Evolutionary conservation across 306 rosid genomes (phyloP).

Genomic region (Amphicarpaea edgeworthii): DNA sequence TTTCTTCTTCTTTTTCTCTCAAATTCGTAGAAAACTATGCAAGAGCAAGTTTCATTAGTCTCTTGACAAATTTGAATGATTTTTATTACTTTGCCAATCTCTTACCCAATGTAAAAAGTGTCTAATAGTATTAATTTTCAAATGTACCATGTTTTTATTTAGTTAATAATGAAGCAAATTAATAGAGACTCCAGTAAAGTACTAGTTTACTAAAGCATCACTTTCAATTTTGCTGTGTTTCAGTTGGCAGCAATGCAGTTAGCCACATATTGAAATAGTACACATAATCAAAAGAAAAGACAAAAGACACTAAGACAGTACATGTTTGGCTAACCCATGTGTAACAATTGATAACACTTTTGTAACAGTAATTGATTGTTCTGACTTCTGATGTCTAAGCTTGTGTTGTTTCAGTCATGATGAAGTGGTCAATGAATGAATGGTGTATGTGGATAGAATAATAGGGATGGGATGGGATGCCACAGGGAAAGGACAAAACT

Average conservation of each 20-base stretch:
- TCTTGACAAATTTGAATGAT: neutral
- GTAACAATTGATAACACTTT: slow-evolving; percentile 37
- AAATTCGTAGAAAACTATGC: neutral
- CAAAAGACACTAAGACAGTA: slow-evolving; percentile 41
- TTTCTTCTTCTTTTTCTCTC: neutral
- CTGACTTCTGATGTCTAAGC: slow-evolving; percentile 40
- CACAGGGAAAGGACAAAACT: slow-evolving; percentile 39
- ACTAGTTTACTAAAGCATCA: neutral
- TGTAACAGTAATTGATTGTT: slow-evolving; percentile 38
- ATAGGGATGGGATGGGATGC: neutral
- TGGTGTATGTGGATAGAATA: slow-evolving; percentile 10
- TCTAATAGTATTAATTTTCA: neutral
- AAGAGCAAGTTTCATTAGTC: neutral
- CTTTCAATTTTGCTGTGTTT: slow-evolving; percentile 19
- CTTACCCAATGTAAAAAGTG: neutral
- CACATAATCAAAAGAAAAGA: slow-evolving; percentile 25
- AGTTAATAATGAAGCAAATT: neutral
- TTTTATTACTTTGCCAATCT: neutral
- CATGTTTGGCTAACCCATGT: slow-evolving; percentile 37
- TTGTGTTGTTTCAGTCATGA: slow-evolving; percentile 36
- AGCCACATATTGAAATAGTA: neutral
- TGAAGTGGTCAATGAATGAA: neutral
- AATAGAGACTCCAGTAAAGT: neutral
- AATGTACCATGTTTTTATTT: neutral
- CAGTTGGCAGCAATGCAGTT: slow-evolving; percentile 12